These are phyloP conservation scores for Castanopsis chinensis DNA, from an alignment of 306 rosid species.

Conservation along the genomic window DNA sequence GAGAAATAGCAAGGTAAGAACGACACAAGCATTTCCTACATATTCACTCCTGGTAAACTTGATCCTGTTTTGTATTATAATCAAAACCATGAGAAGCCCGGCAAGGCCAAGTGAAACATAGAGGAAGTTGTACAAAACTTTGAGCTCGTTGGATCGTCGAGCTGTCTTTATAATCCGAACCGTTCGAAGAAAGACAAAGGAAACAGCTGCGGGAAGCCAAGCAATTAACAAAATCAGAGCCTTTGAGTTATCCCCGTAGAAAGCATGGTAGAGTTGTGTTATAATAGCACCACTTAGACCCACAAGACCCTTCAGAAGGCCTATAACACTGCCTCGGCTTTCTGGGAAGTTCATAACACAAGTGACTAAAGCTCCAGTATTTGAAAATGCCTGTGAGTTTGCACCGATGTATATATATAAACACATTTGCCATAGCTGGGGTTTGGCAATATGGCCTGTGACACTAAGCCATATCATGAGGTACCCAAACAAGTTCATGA, in stretches of 20 bases:
- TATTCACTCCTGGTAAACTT: constrained; percentile 31
- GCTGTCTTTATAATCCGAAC: constrained; percentile 29
- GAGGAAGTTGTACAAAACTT: constrained; percentile 48
- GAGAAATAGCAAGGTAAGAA: constrained; percentile 37
- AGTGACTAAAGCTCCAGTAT: constrained; percentile 60
- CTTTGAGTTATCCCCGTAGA: constrained; percentile 44
- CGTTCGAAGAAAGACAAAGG: constrained; percentile 38
- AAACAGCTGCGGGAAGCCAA: constrained; percentile 64
- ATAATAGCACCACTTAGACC: constrained; percentile 74
- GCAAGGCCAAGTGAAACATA: constrained; percentile 65
- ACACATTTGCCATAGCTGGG: constrained; percentile 75
- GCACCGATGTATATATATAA: constrained; percentile 67
- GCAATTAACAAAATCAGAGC: constrained; percentile 52
- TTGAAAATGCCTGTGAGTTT: constrained; percentile 63
- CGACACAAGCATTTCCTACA: constrained; percentile 29
- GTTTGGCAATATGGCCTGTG: constrained; percentile 34
- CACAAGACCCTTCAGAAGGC: constrained; percentile 65
- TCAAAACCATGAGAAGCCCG: constrained; percentile 55
- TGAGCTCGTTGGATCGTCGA: constrained; percentile 39
- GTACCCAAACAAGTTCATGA: constrained; percentile 72
- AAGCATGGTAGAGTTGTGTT: constrained; percentile 51
- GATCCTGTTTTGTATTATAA: constrained; percentile 44
- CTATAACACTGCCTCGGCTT: constrained; percentile 66
- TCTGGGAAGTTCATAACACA: constrained; percentile 63
- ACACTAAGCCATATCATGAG: constrained; percentile 80